Base-by-base conservation (phyloP, 495 filamentous ascomycete genomes). In the Penicillium coprophilum region DNA sequence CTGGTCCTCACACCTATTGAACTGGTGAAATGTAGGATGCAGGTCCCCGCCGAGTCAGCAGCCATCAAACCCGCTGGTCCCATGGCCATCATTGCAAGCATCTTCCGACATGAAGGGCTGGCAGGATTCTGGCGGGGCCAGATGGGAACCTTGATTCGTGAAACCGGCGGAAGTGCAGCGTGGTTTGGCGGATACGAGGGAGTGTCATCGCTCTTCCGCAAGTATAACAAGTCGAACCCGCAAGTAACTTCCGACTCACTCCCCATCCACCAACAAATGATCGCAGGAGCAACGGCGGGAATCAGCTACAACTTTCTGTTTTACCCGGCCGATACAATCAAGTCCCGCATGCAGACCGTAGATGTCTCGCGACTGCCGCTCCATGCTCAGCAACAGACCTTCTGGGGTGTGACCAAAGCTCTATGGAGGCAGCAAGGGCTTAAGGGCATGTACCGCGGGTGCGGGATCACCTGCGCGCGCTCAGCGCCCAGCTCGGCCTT, bases 21-120 rank as follows among this genome's bases (percentile, higher is more conserved):
- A 70, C 82, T 99, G 45, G 87, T 99, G 65, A 99, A 99, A 73
- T 99, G 95, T 81, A 93, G 93, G 73, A 95, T 99, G 80, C 95
- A 99, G 70, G 91, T 96, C 8, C 84, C 84, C 4, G 44, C 76
- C 4, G 68, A 74, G 13, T 53, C 69, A 8, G 75, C 81, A 7
- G 76, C 64, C 3, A 51, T 65, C 11, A 69, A 65, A 34, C 63
- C 68, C 9, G 70, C 78, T 3, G 77, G 82, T 4, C 82, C 84
- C 0, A 68, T 89, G 23, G 74, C 68, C 5, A 74, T 96, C 39
- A 90, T 97, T 31, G 76, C 74, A 7, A 83, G 91, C 17, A 82
- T 97, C 11, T 94, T 89, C 55, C 85, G 85, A 1, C 83, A 90
- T 55, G 82, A 96, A 58, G 94, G 94, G 2, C 27, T 96, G 2